Conservation (phyloP, 1,284 basidiomycete species). For the Rugosomyces carneus region DNA sequence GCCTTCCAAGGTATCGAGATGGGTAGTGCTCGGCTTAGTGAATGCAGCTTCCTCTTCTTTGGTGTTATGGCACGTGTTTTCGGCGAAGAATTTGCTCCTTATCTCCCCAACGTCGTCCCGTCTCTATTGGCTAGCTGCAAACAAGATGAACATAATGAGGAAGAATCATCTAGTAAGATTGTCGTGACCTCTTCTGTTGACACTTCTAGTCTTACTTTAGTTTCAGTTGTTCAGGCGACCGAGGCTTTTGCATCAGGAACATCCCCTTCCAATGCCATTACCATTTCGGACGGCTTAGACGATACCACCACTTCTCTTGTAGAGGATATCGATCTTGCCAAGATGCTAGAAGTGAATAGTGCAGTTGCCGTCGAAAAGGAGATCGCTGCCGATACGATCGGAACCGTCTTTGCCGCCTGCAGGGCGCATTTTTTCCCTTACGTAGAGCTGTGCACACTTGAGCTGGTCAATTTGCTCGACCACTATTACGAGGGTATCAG, state of each 20-base stretch:
- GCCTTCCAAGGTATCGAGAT: constrained; percentile 90
- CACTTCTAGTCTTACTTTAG: constrained; percentile 21
- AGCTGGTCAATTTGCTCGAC: constrained; percentile 76
- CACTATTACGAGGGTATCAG: constrained; percentile 99
- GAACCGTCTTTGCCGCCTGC: constrained; percentile 85
- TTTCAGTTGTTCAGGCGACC: constrained; percentile 44
- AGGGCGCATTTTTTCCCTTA: constrained; percentile 87
- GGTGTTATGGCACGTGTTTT: constrained; percentile 97
- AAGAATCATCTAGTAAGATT: constrained; percentile 46
- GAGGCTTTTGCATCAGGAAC: constrained; percentile 68
- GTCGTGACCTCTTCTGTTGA: neutral
- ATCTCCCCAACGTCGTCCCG: constrained; percentile 84
- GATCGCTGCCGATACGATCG: constrained; percentile 95
- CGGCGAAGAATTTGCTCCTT: constrained; percentile 88
- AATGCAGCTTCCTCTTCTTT: constrained; percentile 98
- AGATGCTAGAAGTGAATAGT: constrained; percentile 87
- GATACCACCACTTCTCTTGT: constrained; percentile 50
- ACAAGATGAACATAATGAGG: constrained; percentile 80
- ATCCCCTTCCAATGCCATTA: constrained; percentile 62
- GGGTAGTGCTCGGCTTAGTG: constrained; percentile 83
- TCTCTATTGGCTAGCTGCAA: constrained; percentile 81
- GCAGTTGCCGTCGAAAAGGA: constrained; percentile 99
- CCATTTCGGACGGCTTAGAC: constrained; percentile 45
- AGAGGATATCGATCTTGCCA: constrained; percentile 83
- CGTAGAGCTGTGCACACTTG: constrained; percentile 74